Evolutionary conservation across 768 basidiomycete genomes (phyloP).

Genomic region (Pisolithus orientalis): DNA sequence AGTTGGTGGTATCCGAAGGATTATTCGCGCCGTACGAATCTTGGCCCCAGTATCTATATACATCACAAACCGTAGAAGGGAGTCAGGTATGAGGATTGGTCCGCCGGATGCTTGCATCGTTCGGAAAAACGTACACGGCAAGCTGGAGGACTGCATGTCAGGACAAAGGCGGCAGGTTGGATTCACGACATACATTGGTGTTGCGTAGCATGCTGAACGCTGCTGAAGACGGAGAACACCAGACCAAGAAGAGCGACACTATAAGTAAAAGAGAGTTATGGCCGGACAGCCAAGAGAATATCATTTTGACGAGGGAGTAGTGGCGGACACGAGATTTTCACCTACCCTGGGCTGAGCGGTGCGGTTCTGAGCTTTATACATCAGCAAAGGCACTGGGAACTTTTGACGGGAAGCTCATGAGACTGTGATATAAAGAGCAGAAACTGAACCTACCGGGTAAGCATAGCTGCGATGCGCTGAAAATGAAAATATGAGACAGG

Average conservation of each 20-base stretch:
- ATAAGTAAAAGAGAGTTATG: too few species aligned
- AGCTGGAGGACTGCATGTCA: neutral
- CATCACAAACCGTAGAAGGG: neutral
- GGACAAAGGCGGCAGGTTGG: neutral
- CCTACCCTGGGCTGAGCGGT: too few species aligned
- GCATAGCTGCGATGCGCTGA: too few species aligned
- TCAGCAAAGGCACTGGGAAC: too few species aligned
- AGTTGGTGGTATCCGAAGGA: slow-evolving; percentile 21
- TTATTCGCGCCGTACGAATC: slow-evolving; percentile 32
- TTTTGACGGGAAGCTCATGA: too few species aligned
- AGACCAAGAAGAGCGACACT: neutral
- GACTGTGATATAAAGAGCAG: too few species aligned
- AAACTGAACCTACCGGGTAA: too few species aligned
- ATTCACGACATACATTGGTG: neutral
- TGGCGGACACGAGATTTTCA: too few species aligned
- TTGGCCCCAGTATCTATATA: slow-evolving; percentile 31
- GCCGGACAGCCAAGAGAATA: too few species aligned
- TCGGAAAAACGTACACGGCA: neutral
- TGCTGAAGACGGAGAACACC: neutral
- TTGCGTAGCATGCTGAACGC: neutral
- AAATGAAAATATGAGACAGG: too few species aligned
- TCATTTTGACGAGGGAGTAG: too few species aligned
- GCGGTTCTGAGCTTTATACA: too few species aligned
- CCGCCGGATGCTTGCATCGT: neutral
- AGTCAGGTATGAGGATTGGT: neutral